Conservation (phyloP, 495 filamentous ascomycete species). For the Aspergillus asperescens region DNA sequence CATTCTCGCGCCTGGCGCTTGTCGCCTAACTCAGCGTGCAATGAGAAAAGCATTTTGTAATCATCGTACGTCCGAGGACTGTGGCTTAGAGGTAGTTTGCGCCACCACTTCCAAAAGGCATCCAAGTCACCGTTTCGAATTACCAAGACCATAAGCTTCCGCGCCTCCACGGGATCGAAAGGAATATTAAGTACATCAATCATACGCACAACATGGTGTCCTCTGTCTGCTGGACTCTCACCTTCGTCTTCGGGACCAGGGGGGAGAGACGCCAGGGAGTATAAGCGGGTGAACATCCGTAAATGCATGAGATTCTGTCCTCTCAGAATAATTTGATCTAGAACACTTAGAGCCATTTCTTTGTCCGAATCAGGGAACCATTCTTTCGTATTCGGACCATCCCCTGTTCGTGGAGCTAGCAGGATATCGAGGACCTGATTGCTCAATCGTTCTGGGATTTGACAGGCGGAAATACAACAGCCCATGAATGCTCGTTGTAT, state of each 20-base stretch:
- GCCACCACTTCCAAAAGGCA: conserved; percentile 59
- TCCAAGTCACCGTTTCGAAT: conserved; percentile 43
- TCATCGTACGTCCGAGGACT: conserved; percentile 47
- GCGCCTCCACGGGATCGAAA: conserved; percentile 44
- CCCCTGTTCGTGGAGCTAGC: conserved; percentile 22
- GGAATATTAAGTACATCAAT: conserved; percentile 33
- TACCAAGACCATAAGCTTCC: conserved; percentile 43
- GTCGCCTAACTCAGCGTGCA: conserved; percentile 45
- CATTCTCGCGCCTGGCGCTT: conserved; percentile 43
- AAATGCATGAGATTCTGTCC: conserved; percentile 41
- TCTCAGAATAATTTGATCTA: conserved; percentile 42
- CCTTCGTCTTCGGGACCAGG: conserved; percentile 5
- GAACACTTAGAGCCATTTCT: conserved; percentile 39
- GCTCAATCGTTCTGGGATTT: conserved; percentile 32
- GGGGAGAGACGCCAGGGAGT: conserved; percentile 22
- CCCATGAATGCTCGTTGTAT: conserved; percentile 29
- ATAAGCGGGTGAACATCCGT: conserved; percentile 41
- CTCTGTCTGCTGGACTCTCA: conserved; percentile 10
- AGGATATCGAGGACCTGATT: conserved; percentile 35
- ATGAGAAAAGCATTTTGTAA: conserved; percentile 52
- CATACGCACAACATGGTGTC: conserved; percentile 21
- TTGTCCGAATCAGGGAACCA: conserved; percentile 25
- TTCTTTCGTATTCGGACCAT: conserved; percentile 3
- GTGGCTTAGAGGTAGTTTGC: conserved; percentile 45
- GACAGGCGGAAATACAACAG: conserved; percentile 27